Evolutionary conservation across 305 asterid species (phyloP).

Genomic region (Plantago rigida): DNA sequence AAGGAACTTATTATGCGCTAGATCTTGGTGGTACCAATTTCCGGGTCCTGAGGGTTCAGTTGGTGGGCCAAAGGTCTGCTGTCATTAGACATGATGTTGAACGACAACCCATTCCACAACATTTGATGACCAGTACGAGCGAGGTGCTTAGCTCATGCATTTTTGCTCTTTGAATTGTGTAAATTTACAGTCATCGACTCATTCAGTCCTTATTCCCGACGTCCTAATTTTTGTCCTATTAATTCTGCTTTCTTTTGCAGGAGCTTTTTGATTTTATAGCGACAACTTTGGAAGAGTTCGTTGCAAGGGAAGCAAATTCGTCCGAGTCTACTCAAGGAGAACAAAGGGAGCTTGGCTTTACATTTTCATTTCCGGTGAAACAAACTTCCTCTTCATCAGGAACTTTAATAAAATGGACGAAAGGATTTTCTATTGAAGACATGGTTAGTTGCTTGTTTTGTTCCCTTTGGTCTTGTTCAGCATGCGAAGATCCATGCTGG

Average conservation of each 20-base stretch:
- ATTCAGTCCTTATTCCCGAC: neutral
- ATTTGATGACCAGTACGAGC: conserved; percentile 57
- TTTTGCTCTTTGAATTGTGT: conserved; percentile 10
- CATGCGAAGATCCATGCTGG: neutral
- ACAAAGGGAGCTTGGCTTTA: conserved; percentile 62
- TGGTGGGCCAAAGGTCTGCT: conserved; percentile 64
- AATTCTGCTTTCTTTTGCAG: conserved; percentile 33
- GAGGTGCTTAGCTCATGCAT: conserved; percentile 43
- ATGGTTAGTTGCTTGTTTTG: conserved; percentile 40
- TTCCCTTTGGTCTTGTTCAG: neutral
- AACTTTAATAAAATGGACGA: conserved; percentile 70
- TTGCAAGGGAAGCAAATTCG: conserved; percentile 42
- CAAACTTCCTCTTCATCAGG: conserved; percentile 70
- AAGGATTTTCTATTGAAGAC: conserved; percentile 62
- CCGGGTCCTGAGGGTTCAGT: conserved; percentile 58
- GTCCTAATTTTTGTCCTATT: conserved; percentile 6
- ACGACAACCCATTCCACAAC: conserved; percentile 57
- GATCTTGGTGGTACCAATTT: conserved; percentile 80
- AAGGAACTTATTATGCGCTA: conserved; percentile 57
- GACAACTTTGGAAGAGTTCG: conserved; percentile 45
- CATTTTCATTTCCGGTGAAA: conserved; percentile 76
- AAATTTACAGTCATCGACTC: neutral
- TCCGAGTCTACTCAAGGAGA: conserved; percentile 32
- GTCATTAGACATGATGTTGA: conserved; percentile 43
- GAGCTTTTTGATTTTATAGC: conserved; percentile 78